Conservation (phyloP, 345 rosid species). For the Rhodamnia rubescens region DNA sequence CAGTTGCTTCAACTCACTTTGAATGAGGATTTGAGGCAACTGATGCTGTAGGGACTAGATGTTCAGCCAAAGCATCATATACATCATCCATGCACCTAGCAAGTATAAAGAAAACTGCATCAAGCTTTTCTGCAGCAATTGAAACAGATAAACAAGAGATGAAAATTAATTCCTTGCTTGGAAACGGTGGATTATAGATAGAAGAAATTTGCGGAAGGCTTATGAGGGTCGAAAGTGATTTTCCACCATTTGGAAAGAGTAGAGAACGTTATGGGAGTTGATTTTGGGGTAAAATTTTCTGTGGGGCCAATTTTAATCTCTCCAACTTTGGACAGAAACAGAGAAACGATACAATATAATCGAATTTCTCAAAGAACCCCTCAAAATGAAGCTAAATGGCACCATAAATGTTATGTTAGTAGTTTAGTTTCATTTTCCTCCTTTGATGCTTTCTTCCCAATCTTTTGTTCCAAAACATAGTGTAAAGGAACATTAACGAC, state of each 20-base stretch:
- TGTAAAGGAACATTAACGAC: not conserved
- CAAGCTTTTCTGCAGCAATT: not conserved
- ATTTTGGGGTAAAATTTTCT: not conserved
- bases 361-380: not conserved
- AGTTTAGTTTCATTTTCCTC: not conserved
- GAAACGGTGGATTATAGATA: not conserved
- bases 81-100: slow-evolving; percentile 70
- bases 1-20: slow-evolving; percentile 34
- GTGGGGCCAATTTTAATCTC: not conserved
- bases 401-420: not conserved
- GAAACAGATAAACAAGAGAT: not conserved
- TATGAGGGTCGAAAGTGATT: not conserved
- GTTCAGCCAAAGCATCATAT: slow-evolving; percentile 61
- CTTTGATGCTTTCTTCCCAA: not conserved
- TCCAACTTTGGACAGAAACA: not conserved
- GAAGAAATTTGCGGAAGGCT: not conserved
- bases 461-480: not conserved
- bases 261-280: not conserved
- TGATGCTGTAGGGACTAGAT: slow-evolving; percentile 52
- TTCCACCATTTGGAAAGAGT: not conserved
- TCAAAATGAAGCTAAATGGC: not conserved
- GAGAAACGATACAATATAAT: not conserved
- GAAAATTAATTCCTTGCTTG: not conserved
- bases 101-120: not conserved
- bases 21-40: slow-evolving; percentile 34